Base-by-base conservation (phyloP, 2,329 filamentous ascomycete species). In the Arachnomyces sp. region DNA sequence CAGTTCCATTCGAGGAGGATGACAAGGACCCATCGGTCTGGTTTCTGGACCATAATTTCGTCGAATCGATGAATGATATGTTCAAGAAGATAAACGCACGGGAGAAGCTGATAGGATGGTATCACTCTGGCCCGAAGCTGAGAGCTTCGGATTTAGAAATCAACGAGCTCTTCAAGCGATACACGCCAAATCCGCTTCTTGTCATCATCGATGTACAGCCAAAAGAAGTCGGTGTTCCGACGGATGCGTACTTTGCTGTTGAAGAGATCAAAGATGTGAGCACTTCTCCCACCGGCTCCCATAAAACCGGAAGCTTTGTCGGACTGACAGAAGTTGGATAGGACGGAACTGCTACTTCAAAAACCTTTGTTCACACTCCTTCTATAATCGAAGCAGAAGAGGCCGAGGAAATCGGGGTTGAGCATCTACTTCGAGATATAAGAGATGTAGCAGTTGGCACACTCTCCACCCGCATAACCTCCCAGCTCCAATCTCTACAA, bases 51-150 rank as follows among this genome's bases (percentile, higher is more conserved):
- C 92, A 98, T 76, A 96, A 96, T 77, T 98, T 95, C 60, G 86
- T 98, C 66, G 92, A 98, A 69, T 86, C 84, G 54, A 98, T 98
- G 92, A 94, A 92, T 71, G 92, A 96, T 67, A 98, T 98, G 92
- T 98, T 98, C 78, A 98, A 98, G 75, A 96, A 96, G 72, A 89
- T 98, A 75, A 98, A 98, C 72, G 92, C 92, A 46, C 77, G 86
- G 49, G 92, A 98, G 73, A 96, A 96, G 80, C 77, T 98, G 64
- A 93, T 98, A 75, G 92, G 92, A 60, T 98, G 92, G 92, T 98
- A 98, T 68, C 92, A 98, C 69, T 94, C 92, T 14, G 92, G 92
- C 31, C 92, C 92, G 30, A 98, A 96, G 75, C 75, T 98, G 58
- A 82, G 92, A 61, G 90, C 89, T 41, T 95, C 92, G 34, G 92